These are phyloP conservation scores for Rhizopogon vesiculosus DNA, from an alignment of 768 basidiomycete species.

Conservation along the genomic window DNA sequence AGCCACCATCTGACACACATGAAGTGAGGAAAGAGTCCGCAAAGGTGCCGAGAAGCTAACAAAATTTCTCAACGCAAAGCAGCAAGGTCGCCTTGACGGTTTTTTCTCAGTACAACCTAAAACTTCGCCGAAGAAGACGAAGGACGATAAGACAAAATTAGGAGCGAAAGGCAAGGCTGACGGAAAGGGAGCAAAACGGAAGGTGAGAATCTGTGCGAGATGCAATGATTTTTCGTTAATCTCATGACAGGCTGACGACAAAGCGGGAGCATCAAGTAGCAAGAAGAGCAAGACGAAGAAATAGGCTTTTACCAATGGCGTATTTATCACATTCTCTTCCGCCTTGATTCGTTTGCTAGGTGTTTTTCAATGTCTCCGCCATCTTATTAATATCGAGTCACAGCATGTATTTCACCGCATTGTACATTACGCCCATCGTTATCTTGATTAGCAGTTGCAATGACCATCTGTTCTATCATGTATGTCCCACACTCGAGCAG, in stretches of 20 bases:
- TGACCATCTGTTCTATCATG: not conserved
- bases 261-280: constrained; percentile 23
- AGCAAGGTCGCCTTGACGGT: constrained; percentile 93
- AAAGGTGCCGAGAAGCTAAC: constrained; percentile 92
- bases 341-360: not conserved
- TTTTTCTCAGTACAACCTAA: constrained; percentile 83
- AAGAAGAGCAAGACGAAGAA: constrained; percentile 42
- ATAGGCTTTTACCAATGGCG: constrained; percentile 10
- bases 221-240: constrained; percentile 10
- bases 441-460: not conserved
- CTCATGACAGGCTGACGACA: constrained; percentile 28
- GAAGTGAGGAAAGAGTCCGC: constrained; percentile 92
- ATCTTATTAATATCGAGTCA: not conserved
- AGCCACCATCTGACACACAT: not conserved
- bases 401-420: not conserved
- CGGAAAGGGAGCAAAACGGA: constrained; percentile 43
- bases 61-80: constrained; percentile 84
- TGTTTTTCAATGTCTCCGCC: not conserved
- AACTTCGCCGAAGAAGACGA: constrained; percentile 39
- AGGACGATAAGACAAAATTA: constrained; percentile 32
- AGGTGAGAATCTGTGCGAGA: constrained; percentile 35
- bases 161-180: constrained; percentile 35
- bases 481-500: not conserved
- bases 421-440: not conserved
- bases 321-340: not conserved